Evolutionary conservation across 2,329 filamentous ascomycete genomes (phyloP), one percentile per base, ranked within the genome.

Genomic region (Fusarium sp.): DNA sequence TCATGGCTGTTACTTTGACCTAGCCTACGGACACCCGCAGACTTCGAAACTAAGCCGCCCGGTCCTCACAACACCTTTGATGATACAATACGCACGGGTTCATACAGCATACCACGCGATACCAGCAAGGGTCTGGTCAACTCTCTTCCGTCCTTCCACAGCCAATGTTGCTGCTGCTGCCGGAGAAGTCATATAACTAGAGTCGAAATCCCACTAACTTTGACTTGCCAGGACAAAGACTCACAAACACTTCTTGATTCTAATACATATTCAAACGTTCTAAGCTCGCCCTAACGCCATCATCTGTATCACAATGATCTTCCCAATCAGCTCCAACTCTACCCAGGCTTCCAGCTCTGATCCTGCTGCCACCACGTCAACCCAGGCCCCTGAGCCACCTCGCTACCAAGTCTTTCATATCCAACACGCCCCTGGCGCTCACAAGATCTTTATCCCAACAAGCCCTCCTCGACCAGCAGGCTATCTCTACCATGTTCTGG

Each of bases 381-480:
- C 18, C 20, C 17, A 11, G 13, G 17, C 14, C 9, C 35, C 58
- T 1, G 55, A 70, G 11, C 50, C 61, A n/a, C 8, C 50, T 41
- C 58, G 55, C 13, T 61, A 69, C 26, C 69, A 67, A 40, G 63
- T 75, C 54, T 75, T 71, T 44, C 73, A 66, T 18, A 59, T 75
- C 35, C 49, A 75, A 26, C 60, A 69, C n/a, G 45, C 64, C 13
- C 60, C 58, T 30, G 59, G 64, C 20, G 38, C 56, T 42, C 69
- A 69, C 52, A 75, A 75, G n/a, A 60, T 75, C 35, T 70, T 72
- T 13, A 49, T 76, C 8, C 63, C 67, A 11, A 58, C 71, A 45
- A 48, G 42, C 35, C 44, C 60, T 48, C 48, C 62, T 38, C 46
- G 63, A 13, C 56, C 60, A 17, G 20, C 48, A 11, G 69, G 73